Evolutionary conservation across 106 monocot genomes (phyloP).

Genomic region (Ottelia alismoides): DNA sequence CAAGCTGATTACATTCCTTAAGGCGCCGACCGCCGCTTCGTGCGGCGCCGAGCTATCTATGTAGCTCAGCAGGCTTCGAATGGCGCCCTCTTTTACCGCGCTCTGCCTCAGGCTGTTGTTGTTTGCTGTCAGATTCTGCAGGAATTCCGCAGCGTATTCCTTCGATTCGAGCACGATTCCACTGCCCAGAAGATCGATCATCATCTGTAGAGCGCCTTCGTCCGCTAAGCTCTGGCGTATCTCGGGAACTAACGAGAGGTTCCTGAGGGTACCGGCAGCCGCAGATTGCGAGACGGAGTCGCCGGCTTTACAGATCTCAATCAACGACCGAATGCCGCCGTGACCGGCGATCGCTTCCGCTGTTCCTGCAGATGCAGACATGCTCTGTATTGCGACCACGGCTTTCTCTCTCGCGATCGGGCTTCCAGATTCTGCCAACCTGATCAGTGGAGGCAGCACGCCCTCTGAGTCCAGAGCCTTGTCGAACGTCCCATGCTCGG

Average conservation of each 20-base stretch:
- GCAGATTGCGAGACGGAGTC: constrained; percentile 51
- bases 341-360: constrained; percentile 48
- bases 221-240: too few species aligned
- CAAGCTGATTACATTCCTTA: too few species aligned
- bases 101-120: too few species aligned
- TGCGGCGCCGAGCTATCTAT: too few species aligned
- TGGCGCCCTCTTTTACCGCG: too few species aligned
- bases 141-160: constrained; percentile 54
- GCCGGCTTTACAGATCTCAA: constrained; percentile 35
- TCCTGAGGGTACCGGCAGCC: constrained; percentile 49
- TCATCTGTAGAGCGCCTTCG: constrained; percentile 33
- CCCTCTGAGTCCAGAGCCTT: constrained; percentile 42
- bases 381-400: constrained; percentile 39
- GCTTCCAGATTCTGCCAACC: too few species aligned
- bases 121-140: too few species aligned
- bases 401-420: constrained; percentile 45
- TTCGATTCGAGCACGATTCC: constrained; percentile 36
- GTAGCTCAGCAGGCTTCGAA: too few species aligned
- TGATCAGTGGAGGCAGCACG: too few species aligned
- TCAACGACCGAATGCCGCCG: constrained; percentile 38
- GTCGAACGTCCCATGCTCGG: constrained; percentile 37
- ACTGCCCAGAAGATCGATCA: constrained; percentile 44
- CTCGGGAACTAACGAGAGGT: constrained; percentile 61
- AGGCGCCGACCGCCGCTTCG: too few species aligned
- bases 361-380: constrained; percentile 38